phyloP scores from a whole-genome alignment of 2,329 filamentous ascomycete species.

The Rachicladosporium sp. region DNA sequence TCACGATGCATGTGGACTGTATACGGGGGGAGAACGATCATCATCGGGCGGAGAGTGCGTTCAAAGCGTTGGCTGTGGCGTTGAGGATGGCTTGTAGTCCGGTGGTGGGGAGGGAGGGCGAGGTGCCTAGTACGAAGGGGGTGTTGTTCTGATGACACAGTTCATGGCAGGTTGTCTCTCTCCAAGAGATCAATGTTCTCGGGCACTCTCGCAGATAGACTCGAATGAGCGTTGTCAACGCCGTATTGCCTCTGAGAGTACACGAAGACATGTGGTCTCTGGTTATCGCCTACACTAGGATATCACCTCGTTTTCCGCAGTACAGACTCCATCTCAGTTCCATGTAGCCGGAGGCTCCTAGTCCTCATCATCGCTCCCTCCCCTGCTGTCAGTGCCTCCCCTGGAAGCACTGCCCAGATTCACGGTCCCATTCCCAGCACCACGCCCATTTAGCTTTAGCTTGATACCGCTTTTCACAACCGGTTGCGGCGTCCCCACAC shows the following conservation, averaged over 20 bases:
- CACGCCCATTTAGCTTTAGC: conserved; percentile 48
- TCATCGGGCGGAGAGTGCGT: conserved; percentile 89
- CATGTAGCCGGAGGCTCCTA: too few relatives aligned
- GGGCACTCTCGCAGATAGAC: too few relatives aligned
- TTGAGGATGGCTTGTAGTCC: conserved; percentile 63
- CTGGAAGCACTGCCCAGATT: conserved; percentile 27
- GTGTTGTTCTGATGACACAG: conserved; percentile 60
- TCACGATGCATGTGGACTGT: conserved; percentile 94
- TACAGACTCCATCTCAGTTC: too few relatives aligned
- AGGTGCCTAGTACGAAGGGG: conserved; percentile 93
- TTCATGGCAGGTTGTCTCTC: too few relatives aligned
- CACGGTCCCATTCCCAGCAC: conserved; percentile 24
- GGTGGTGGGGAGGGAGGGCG: conserved; percentile 70
- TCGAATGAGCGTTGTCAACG: too few relatives aligned
- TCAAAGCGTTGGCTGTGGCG: conserved; percentile 89
- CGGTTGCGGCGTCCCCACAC: conserved; percentile 49
- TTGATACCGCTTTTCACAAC: conserved; percentile 43
- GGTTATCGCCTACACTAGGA: too few relatives aligned
- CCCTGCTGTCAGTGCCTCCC: conserved; percentile 30
- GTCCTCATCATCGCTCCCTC: conserved; percentile 43
- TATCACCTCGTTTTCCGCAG: too few relatives aligned
- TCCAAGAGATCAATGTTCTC: too few relatives aligned
- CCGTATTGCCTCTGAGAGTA: too few relatives aligned
- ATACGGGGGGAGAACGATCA: conserved; percentile 87
- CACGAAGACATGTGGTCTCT: too few relatives aligned